These are phyloP conservation scores for Scorias spongiosa DNA, from an alignment of 2,329 filamentous ascomycete genomes.

Conservation along the genomic window DNA sequence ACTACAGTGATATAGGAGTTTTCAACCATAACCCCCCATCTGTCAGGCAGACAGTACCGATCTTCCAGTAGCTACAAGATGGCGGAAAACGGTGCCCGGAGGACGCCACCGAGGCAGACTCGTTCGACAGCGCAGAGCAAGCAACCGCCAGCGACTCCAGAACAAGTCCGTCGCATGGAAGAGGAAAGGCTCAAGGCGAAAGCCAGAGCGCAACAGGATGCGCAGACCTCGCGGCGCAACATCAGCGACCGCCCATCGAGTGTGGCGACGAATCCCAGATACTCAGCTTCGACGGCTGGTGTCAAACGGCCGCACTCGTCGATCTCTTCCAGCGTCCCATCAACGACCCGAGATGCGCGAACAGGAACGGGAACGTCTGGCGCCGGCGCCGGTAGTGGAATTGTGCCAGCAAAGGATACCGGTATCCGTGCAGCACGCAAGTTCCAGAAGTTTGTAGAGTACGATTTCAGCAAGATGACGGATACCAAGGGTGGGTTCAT, in stretches of 20 bases:
- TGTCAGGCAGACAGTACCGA: not conserved
- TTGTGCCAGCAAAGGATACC: conserved; percentile 27
- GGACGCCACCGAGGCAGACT: conserved; percentile 32
- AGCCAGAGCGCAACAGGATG: conserved; percentile 59
- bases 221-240: conserved; percentile 41
- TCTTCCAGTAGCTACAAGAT: conserved; percentile 9
- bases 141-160: conserved; percentile 36
- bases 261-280: conserved; percentile 6
- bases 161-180: conserved; percentile 53
- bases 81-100: conserved; percentile 24
- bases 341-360: conserved; percentile 56
- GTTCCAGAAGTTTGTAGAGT: conserved; percentile 90
- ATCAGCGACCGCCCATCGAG: not conserved
- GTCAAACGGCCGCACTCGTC: conserved; percentile 59
- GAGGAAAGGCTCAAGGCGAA: conserved; percentile 78
- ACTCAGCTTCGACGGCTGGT: conserved; percentile 34
- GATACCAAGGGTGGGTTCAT: conserved; percentile 96
- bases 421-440: conserved; percentile 64
- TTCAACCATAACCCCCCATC: no score
- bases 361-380: conserved; percentile 20
- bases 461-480: conserved; percentile 95
- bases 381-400: conserved; percentile 21
- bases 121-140: conserved; percentile 27
- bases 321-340: conserved; percentile 34
- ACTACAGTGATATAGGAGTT: no score